Evolutionary conservation across 2,329 filamentous ascomycete species (phyloP).

Genomic region (Scopulariopsis brevicaulis): DNA sequence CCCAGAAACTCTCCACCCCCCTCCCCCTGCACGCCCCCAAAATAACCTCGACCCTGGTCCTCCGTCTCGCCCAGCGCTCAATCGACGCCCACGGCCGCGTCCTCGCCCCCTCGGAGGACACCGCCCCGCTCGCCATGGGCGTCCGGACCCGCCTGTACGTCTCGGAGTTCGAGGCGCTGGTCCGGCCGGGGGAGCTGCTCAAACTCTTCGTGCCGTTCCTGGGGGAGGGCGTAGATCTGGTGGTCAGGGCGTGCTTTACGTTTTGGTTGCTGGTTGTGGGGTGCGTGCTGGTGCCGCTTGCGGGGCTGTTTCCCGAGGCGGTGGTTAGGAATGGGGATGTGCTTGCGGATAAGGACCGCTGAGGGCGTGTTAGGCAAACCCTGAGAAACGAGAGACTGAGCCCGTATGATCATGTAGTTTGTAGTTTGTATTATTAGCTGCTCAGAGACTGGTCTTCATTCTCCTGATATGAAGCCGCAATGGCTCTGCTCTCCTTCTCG

Average conservation of each 20-base stretch:
- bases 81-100: background rate
- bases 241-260: background rate
- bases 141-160: background rate
- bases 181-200: slow-evolving; percentile 1
- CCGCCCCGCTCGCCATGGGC: background rate
- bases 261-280: background rate
- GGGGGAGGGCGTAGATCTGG: background rate
- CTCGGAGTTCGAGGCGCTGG: background rate
- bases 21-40: slow-evolving; percentile 3
- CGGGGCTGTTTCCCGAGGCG: background rate
- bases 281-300: background rate
- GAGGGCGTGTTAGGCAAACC: background rate
- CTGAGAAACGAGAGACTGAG: background rate
- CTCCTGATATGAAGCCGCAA: background rate
- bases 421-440: background rate
- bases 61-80: slow-evolving; percentile 1
- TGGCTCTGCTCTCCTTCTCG: background rate
- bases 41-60: background rate
- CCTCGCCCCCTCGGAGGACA: background rate
- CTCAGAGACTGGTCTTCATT: background rate
- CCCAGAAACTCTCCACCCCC: background rate
- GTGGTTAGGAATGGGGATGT: slow-evolving; percentile 2
- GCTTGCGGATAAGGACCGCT: background rate
- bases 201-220: background rate
- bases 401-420: background rate